A percentile compares a stretch with the other conserved stretches of the same genome.
Evolutionary conservation across 1,284 basidiomycete species (phyloP).

Genomic region (Cryptococcus amylolentus): DNA sequence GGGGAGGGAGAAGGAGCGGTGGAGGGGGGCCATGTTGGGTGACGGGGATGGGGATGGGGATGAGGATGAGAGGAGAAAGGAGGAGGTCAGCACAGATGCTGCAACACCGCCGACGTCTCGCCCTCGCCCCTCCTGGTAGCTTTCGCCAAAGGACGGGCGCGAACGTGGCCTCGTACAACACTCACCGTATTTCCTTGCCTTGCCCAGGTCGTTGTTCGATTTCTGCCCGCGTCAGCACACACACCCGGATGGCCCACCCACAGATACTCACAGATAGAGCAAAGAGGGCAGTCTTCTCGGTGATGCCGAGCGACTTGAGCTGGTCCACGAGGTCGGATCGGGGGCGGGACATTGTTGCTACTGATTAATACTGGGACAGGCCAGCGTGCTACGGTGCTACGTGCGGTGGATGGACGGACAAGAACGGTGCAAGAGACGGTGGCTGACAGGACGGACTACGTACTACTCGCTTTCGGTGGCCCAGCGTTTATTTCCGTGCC

Average conservation of each 20-base stretch:
- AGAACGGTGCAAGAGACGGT: too few relatives aligned
- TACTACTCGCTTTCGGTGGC: too few relatives aligned
- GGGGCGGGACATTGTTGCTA: neutral
- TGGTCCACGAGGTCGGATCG: slow-evolving; percentile 30
- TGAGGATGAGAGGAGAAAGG: neutral
- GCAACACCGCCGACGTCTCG: neutral
- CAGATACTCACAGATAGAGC: slow-evolving; percentile 41
- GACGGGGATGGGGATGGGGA: neutral
- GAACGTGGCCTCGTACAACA: neutral
- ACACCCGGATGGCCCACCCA: neutral
- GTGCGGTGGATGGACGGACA: too few relatives aligned
- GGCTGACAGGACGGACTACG: too few relatives aligned
- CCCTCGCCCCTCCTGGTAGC: too few relatives aligned
- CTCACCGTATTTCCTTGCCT: slow-evolving; percentile 46
- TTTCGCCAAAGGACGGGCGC: neutral
- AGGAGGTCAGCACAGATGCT: neutral
- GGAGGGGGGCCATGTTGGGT: slow-evolving; percentile 37
- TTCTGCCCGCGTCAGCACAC: slow-evolving; percentile 16
- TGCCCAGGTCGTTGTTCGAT: slow-evolving; percentile 38
- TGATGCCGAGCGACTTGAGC: slow-evolving; percentile 40
- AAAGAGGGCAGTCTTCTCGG: slow-evolving; percentile 40
- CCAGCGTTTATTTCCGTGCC: too few relatives aligned
- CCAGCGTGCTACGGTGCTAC: too few relatives aligned
- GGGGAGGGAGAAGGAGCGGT: slow-evolving; percentile 45
- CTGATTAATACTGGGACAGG: too few relatives aligned